Evolutionary conservation across 345 rosid species (phyloP).

Genomic region (Eucalyptus marginata): DNA sequence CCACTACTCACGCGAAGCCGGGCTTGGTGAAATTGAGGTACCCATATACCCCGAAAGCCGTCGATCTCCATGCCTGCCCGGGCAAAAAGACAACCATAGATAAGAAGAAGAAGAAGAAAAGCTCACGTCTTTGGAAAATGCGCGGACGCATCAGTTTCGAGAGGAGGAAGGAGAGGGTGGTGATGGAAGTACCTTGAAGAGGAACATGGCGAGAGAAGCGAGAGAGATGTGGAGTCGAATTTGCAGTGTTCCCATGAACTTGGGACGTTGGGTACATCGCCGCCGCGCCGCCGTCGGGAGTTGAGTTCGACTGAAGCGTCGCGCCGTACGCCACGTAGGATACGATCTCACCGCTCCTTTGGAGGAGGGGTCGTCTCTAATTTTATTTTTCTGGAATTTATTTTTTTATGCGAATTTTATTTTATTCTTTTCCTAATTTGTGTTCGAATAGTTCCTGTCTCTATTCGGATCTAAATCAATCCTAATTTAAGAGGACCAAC

Average conservation of each 20-base stretch:
- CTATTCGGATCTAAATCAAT: background rate
- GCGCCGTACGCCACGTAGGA: background rate
- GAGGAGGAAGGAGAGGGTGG: background rate
- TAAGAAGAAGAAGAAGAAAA: background rate
- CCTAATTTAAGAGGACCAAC: background rate
- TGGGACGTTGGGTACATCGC: no score
- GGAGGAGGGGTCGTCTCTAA: background rate
- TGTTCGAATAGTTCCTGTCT: background rate
- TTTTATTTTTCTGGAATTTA: background rate
- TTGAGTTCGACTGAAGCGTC: background rate
- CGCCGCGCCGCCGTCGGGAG: background rate
- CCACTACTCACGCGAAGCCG: slow-evolving; percentile 51
- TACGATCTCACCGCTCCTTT: background rate
- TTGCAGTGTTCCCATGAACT: background rate
- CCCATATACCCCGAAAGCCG: slow-evolving; percentile 73
- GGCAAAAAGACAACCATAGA: background rate
- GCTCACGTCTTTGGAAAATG: background rate
- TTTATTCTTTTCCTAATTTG: no score
- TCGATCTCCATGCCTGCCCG: slow-evolving; percentile 63
- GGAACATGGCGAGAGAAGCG: slow-evolving; percentile 38
- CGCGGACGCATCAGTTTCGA: background rate
- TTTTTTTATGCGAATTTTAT: rapidly evolving
- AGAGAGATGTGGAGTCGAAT: background rate
- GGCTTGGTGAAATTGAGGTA: slow-evolving; percentile 71
- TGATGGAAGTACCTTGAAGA: slow-evolving; percentile 30